These are phyloP conservation scores for Boletellus sp. DNA, from an alignment of 768 basidiomycete species.

Conservation along the genomic window DNA sequence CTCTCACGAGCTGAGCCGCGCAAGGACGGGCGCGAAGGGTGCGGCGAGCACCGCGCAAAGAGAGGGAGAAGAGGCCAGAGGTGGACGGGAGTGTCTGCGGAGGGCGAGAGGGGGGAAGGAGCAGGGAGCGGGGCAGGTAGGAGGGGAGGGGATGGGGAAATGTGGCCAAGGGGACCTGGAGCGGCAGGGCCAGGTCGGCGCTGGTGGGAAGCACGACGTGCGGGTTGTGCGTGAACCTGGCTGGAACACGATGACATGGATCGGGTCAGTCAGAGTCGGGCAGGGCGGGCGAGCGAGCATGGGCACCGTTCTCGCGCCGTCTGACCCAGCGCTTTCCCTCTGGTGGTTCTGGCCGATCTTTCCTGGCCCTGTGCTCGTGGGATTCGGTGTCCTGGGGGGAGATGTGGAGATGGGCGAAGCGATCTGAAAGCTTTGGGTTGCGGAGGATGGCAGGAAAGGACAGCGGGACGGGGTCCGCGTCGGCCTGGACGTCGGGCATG, in stretches of 20 bases:
- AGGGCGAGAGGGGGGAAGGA: constrained; percentile 44
- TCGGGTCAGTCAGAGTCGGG: constrained; percentile 2
- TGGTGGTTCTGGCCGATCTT: constrained; percentile 56
- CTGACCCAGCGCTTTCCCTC: constrained; percentile 78
- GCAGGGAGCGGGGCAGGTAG: constrained; percentile 60
- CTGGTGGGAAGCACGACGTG: constrained; percentile 63
- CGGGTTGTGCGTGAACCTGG: constrained; percentile 67
- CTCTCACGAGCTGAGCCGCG: constrained; percentile 59
- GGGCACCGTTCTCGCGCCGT: constrained; percentile 74
- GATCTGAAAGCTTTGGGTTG: constrained; percentile 48
- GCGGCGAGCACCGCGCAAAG: constrained; percentile 70
- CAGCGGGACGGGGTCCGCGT: constrained; percentile 42
- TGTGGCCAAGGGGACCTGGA: constrained; percentile 47
- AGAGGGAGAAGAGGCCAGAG: constrained; percentile 72
- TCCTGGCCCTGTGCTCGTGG: constrained; percentile 31
- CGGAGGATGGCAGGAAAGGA: constrained; percentile 73
- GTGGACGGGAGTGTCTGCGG: constrained; percentile 45
- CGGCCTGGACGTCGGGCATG: constrained; percentile 11
- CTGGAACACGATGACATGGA: no score
- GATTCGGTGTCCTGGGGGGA: constrained; percentile 10
- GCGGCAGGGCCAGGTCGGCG: constrained; percentile 48
- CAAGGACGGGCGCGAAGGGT: constrained; percentile 52
- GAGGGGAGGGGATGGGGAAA: constrained; percentile 75
- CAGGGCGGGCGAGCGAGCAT: not conserved
- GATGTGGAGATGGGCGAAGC: constrained; percentile 53